Evolutionary conservation across 108 stramenopile species (phyloP).

Genomic region (Pinguiococcus pyrenoidosus): DNA sequence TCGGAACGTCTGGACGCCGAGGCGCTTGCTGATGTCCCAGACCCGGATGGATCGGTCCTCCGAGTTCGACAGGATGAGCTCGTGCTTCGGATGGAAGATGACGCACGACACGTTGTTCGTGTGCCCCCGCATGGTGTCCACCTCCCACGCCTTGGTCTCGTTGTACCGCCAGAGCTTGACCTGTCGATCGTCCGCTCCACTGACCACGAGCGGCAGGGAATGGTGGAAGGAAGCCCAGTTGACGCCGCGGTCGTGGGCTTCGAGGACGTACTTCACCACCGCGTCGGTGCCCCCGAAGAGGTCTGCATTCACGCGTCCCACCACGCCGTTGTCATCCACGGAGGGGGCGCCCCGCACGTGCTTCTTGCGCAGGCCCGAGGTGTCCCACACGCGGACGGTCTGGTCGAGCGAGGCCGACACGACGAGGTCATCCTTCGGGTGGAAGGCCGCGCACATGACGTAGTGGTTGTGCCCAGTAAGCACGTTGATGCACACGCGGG

Average conservation of each 20-base stretch:
- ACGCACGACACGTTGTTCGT: constrained; percentile 98
- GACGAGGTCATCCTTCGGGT: constrained; percentile 95
- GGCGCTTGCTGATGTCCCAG: constrained; percentile 92
- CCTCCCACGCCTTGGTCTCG: constrained; percentile 99
- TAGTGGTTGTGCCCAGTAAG: constrained; percentile 99
- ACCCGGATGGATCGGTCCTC: constrained; percentile 97
- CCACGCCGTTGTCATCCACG: constrained; percentile 11
- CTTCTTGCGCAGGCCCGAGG: constrained; percentile 90
- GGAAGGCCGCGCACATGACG: constrained; percentile 98
- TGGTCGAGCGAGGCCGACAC: constrained; percentile 96
- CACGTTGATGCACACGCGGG: constrained; percentile 83
- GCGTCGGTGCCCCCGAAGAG: constrained; percentile 97
- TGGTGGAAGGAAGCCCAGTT: constrained; percentile 99
- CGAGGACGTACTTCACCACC: constrained; percentile 95
- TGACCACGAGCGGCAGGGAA: constrained; percentile 84
- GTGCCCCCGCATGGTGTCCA: constrained; percentile 95
- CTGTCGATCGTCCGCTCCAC: constrained; percentile 95
- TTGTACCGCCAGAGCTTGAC: constrained; percentile 99
- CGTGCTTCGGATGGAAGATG: constrained; percentile 95
- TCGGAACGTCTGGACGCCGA: constrained; percentile 95
- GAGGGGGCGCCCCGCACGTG: constrained; percentile 46
- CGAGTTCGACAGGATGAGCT: constrained; percentile 89
- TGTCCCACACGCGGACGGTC: constrained; percentile 99
- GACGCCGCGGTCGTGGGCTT: constrained; percentile 96
- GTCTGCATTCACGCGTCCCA: constrained; percentile 65